Evolutionary conservation across 331 rosid species (phyloP).

Genomic region (Malus hybrid): DNA sequence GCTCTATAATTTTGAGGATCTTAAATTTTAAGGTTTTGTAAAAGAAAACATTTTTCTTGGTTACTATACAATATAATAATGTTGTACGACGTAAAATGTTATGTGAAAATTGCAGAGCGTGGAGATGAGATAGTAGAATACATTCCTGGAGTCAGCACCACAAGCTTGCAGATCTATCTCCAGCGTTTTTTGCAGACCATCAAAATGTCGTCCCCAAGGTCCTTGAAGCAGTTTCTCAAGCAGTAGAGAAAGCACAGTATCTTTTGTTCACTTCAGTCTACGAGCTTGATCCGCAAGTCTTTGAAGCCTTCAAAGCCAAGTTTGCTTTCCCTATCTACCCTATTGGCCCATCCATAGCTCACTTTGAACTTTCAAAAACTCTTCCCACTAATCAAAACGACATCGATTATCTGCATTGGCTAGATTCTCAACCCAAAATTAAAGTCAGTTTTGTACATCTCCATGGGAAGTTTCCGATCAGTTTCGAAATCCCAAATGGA

Average conservation of each 20-base stretch:
- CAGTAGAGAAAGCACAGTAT: constrained; percentile 29
- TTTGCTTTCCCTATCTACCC: constrained; percentile 37
- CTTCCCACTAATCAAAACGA: background rate
- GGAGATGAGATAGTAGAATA: constrained; percentile 42
- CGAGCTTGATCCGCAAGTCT: constrained; percentile 43
- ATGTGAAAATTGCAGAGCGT: constrained; percentile 13
- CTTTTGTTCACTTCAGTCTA: constrained; percentile 39
- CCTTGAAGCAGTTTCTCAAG: constrained; percentile 4
- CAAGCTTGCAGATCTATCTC: constrained; percentile 32
- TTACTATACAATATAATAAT: too few species aligned
- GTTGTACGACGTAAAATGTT: too few species aligned
- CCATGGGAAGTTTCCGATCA: constrained; percentile 40
- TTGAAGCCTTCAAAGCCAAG: constrained; percentile 30
- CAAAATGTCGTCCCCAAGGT: background rate
- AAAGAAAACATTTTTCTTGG: too few species aligned
- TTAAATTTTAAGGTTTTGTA: too few species aligned
- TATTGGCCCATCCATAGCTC: constrained; percentile 53
- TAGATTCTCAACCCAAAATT: constrained; percentile 35
- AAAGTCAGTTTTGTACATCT: constrained; percentile 37
- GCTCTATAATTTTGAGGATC: too few species aligned
- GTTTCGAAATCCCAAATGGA: constrained; percentile 35
- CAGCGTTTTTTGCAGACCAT: background rate
- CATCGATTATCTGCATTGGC: constrained; percentile 24
- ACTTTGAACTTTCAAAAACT: constrained; percentile 11
- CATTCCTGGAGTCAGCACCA: constrained; percentile 38